phyloP scores from a whole-genome alignment of 2,329 filamentous ascomycete genomes.

The Blastomyces emzantsi region DNA sequence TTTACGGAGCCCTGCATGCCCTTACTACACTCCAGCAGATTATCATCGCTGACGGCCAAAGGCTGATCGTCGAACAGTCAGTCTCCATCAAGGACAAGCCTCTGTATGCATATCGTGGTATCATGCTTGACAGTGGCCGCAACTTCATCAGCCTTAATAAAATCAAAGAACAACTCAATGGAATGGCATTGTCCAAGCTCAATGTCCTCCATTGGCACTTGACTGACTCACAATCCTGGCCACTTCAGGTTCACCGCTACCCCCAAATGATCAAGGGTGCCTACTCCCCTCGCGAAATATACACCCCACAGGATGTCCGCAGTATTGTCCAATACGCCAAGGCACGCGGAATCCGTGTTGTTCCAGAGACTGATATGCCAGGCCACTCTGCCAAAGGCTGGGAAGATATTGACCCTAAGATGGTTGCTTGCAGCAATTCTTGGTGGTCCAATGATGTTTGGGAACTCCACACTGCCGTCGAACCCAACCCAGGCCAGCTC shows the following conservation, averaged over 20 bases:
- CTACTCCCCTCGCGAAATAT: conserved; percentile 44
- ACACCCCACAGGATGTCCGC: conserved; percentile 36
- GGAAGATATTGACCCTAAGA: conserved; percentile 48
- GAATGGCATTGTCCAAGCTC: conserved; percentile 48
- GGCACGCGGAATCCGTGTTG: conserved; percentile 49
- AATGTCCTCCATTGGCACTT: conserved; percentile 52
- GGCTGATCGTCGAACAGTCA: conserved; percentile 45
- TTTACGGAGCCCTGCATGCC: conserved; percentile 48
- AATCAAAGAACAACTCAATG: conserved; percentile 47
- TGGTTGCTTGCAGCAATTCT: conserved; percentile 48
- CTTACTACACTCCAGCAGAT: conserved; percentile 51
- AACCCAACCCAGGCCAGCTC: conserved; percentile 50
- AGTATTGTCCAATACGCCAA: conserved; percentile 43
- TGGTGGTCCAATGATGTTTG: conserved; percentile 55
- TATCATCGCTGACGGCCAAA: conserved; percentile 40
- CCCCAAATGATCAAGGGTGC: conserved; percentile 48
- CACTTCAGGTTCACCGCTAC: conserved; percentile 42
- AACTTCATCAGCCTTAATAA: conserved; percentile 46
- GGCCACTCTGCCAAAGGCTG: conserved; percentile 49
- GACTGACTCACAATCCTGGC: conserved; percentile 49
- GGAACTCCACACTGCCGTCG: conserved; percentile 46
- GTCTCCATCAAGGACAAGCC: conserved; percentile 44
- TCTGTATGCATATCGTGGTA: conserved; percentile 46
- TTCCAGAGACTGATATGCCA: conserved; percentile 56
- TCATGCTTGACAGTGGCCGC: conserved; percentile 48